These are phyloP conservation scores for Cucurbita pepo DNA, from an alignment of 306 rosid species.

Conservation along the genomic window DNA sequence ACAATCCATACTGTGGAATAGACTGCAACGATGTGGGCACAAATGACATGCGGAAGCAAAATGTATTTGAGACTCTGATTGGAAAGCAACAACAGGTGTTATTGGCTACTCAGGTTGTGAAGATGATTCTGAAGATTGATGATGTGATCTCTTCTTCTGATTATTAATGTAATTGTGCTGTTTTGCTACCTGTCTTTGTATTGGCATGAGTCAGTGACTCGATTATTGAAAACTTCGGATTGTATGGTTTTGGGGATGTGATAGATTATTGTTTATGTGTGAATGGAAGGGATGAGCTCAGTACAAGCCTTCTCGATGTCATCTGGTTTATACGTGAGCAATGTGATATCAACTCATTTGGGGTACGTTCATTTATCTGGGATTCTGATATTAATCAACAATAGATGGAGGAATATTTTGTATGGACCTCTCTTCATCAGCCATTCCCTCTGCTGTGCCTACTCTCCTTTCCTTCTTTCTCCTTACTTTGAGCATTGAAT, in stretches of 20 bases:
- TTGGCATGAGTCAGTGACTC: neutral
- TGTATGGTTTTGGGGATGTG: neutral
- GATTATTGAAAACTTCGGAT: neutral
- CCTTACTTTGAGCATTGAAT: too few relatives aligned
- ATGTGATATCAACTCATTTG: too few relatives aligned
- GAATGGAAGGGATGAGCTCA: neutral
- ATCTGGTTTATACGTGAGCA: neutral
- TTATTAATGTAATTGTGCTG: constrained; percentile 12
- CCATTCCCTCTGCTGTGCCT: too few relatives aligned
- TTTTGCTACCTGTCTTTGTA: neutral
- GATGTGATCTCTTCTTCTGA: constrained; percentile 80
- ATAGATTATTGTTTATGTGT: neutral
- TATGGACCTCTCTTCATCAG: too few relatives aligned
- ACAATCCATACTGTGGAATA: constrained; percentile 57
- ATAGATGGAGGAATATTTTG: too few relatives aligned
- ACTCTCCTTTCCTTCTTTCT: too few relatives aligned
- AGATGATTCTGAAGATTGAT: constrained; percentile 92
- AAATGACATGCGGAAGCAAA: constrained; percentile 82
- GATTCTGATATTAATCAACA: too few relatives aligned
- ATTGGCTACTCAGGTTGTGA: constrained; percentile 91
- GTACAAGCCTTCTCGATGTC: neutral
- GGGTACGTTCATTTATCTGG: neutral
- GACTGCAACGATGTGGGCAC: constrained; percentile 93
- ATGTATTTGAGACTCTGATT: constrained; percentile 76
- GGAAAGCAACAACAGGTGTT: constrained; percentile 94